Evolutionary conservation across 1,284 basidiomycete species (phyloP).

Genomic region (Ceratobasidium sp.): DNA sequence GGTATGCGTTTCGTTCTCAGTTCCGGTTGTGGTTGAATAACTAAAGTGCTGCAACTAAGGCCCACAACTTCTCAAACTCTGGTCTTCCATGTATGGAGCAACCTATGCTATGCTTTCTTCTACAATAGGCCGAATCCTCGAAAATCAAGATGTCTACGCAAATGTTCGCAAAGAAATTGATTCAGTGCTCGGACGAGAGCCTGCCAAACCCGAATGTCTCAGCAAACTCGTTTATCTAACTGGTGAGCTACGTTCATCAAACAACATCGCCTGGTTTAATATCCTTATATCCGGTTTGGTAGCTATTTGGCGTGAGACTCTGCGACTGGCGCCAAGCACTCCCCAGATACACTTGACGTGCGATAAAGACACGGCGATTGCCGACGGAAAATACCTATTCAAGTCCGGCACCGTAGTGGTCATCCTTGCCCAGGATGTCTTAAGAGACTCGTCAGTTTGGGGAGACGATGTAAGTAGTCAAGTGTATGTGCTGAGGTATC

Average conservation of each 20-base stretch:
- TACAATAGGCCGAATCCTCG: constrained; percentile 45
- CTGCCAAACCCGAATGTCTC: constrained; percentile 42
- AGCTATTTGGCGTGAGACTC: constrained; percentile 46
- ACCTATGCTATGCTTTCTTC: constrained; percentile 44
- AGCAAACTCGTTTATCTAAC: constrained; percentile 48
- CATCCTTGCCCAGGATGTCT: constrained; percentile 45
- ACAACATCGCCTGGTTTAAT: background rate
- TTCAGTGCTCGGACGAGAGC: constrained; percentile 43
- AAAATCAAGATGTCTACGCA: constrained; percentile 44
- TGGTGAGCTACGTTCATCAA: constrained; percentile 21
- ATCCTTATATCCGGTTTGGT: no score
- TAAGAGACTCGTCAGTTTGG: constrained; percentile 47
- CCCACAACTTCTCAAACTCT: constrained; percentile 48
- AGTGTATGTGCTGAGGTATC: constrained; percentile 6
- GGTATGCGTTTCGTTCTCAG: constrained; percentile 27
- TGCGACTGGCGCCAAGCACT: constrained; percentile 47
- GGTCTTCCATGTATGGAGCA: constrained; percentile 48
- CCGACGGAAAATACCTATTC: constrained; percentile 45
- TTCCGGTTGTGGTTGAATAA: background rate
- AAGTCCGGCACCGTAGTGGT: constrained; percentile 41
- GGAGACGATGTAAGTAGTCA: constrained; percentile 45
- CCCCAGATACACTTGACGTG: constrained; percentile 42
- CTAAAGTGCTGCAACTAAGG: no score
- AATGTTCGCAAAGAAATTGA: constrained; percentile 48
- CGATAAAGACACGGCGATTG: constrained; percentile 43